These are phyloP conservation scores for Astrocystis sublimbata DNA, from an alignment of 495 filamentous ascomycete species.

Conservation along the genomic window DNA sequence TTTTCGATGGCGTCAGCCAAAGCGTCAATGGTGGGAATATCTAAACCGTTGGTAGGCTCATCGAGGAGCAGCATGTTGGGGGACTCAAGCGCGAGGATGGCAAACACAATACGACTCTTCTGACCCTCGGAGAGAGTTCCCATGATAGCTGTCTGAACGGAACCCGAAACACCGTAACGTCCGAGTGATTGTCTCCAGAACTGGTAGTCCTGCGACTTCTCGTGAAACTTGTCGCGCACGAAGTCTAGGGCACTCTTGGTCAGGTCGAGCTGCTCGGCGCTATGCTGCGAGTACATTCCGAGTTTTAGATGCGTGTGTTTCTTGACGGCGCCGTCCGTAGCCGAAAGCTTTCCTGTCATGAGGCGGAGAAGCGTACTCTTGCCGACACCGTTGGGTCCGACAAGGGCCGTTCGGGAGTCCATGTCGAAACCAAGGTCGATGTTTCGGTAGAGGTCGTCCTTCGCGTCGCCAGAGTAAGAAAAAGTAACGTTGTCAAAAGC, in stretches of 20 bases:
- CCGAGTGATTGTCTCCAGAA: conserved; percentile 99
- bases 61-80: conserved; percentile 98
- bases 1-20: conserved; percentile 97
- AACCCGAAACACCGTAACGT: conserved; percentile 86
- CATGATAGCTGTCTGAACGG: conserved; percentile 94
- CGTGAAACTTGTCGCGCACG: conserved; percentile 88
- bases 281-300: conserved; percentile 96
- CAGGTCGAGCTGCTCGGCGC: conserved; percentile 94
- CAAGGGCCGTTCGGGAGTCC: conserved; percentile 95
- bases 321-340: conserved; percentile 76
- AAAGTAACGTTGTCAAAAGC: conserved; percentile 97
- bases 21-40: conserved; percentile 98
- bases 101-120: conserved; percentile 97
- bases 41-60: conserved; percentile 98
- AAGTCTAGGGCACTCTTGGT: conserved; percentile 98
- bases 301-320: conserved; percentile 98
- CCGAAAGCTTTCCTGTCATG: conserved; percentile 94
- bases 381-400: conserved; percentile 98
- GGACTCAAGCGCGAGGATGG: conserved; percentile 89
- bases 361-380: conserved; percentile 98
- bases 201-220: conserved; percentile 94
- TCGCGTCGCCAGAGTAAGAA: conserved; percentile 87
- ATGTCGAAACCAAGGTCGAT: conserved; percentile 99
- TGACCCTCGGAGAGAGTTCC: conserved; percentile 97
- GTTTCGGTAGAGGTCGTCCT: conserved; percentile 93